Conservation (phyloP, 495 filamentous ascomycete species). For the Amniculicola lignicola region DNA sequence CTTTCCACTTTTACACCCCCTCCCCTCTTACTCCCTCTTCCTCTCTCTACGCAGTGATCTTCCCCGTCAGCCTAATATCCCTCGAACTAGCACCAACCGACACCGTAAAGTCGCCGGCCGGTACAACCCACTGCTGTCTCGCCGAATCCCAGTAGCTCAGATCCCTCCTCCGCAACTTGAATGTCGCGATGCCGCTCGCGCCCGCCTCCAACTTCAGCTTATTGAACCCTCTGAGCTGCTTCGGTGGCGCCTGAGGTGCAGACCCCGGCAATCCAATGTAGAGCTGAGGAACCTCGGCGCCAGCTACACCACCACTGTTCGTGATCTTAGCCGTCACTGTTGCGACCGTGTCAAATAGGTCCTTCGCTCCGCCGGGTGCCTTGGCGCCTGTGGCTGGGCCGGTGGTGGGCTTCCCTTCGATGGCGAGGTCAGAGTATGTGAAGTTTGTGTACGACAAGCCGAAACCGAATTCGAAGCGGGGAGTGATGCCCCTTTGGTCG, state of each 20-base stretch:
- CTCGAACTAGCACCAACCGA: conserved; percentile 52
- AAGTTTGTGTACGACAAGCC: conserved; percentile 41
- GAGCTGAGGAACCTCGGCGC: conserved; percentile 60
- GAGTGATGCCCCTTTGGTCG: conserved; percentile 45
- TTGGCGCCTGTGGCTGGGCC: conserved; percentile 18
- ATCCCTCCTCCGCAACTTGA: conserved; percentile 52
- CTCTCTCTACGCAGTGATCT: conserved; percentile 34
- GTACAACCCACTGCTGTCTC: conserved; percentile 53
- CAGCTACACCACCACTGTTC: conserved; percentile 53
- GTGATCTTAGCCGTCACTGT: conserved; percentile 48
- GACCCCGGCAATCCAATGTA: conserved; percentile 43
- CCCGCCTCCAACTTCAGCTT: conserved; percentile 52
- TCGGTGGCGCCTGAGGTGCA: conserved; percentile 43
- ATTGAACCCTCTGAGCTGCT: conserved; percentile 57
- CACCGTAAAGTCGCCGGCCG: conserved; percentile 48
- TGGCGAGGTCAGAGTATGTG: conserved; percentile 36
- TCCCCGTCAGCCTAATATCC: conserved; percentile 48
- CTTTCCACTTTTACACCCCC: neutral
- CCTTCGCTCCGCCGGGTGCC: conserved; percentile 22
- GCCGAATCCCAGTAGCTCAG: conserved; percentile 56
- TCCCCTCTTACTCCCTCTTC: neutral
- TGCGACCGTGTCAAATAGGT: conserved; percentile 47
- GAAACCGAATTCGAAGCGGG: conserved; percentile 52
- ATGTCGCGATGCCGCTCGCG: conserved; percentile 46
- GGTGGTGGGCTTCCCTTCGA: conserved; percentile 22